Conservation (phyloP, 805 yeast species). For the Torulaspora microellipsoides region DNA sequence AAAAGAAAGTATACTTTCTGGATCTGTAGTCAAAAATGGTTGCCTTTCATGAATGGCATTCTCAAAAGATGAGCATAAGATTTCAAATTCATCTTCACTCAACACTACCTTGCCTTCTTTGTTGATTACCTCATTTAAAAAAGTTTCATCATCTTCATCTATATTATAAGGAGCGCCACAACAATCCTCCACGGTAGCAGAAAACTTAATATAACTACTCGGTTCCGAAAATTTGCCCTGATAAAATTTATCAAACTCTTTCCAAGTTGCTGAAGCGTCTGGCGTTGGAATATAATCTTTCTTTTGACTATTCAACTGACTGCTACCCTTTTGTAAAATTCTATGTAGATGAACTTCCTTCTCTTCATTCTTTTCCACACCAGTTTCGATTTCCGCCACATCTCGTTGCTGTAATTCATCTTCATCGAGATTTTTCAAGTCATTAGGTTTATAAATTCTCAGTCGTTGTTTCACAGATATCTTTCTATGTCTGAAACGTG, state of each 20-base stretch:
- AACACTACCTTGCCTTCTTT: slow-evolving; percentile 36
- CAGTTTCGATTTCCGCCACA: slow-evolving; percentile 86
- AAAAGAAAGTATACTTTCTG: slow-evolving; percentile 63
- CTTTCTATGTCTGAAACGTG: slow-evolving; percentile 90
- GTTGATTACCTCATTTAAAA: slow-evolving; percentile 44
- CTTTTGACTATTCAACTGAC: slow-evolving; percentile 40
- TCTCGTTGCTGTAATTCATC: slow-evolving; percentile 62
- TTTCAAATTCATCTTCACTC: slow-evolving; percentile 82
- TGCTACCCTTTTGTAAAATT: slow-evolving; percentile 62
- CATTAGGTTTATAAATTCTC: slow-evolving; percentile 69
- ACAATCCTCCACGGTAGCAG: slow-evolving; percentile 95
- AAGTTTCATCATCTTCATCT: slow-evolving; percentile 84
- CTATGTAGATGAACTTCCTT: slow-evolving; percentile 94
- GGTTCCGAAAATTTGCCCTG: slow-evolving; percentile 65
- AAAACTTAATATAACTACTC: slow-evolving; percentile 74
- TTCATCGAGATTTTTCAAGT: slow-evolving; percentile 74
- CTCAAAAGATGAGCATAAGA: slow-evolving; percentile 70
- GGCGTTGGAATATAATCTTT: slow-evolving; percentile 85
- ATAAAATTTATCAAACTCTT: slow-evolving; percentile 70
- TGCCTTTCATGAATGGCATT: slow-evolving; percentile 70
- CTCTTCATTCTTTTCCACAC: slow-evolving; percentile 97
- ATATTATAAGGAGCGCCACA: slow-evolving; percentile 79
- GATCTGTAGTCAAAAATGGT: slow-evolving; percentile 85
- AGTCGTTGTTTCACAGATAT: slow-evolving; percentile 87
- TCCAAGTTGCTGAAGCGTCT: slow-evolving; percentile 82